phyloP scores from a whole-genome alignment of 78 protist species.

The Dictyostelium firmibasis region DNA sequence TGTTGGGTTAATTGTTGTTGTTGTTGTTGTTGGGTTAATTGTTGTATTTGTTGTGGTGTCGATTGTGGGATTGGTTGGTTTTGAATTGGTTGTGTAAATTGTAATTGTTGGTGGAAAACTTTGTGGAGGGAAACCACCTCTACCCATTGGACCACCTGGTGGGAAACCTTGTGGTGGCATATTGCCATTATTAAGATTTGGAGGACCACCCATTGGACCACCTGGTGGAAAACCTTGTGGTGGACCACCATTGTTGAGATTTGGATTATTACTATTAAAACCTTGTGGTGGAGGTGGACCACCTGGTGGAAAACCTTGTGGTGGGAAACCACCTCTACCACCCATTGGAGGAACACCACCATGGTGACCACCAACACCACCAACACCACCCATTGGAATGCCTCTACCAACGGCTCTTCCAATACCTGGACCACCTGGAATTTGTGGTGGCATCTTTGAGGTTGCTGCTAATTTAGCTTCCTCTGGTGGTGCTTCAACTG shows the following conservation, averaged over 20 bases:
- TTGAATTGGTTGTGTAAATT: not conserved
- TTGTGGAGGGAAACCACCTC: not conserved
- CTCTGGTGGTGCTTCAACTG: conserved; percentile 94
- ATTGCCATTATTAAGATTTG: not conserved
- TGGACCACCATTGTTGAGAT: no score
- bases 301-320: no score
- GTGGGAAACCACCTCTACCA: conserved; percentile 13
- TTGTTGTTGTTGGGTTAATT: no score
- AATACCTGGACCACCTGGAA: conserved; percentile 87
- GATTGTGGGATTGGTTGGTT: not conserved
- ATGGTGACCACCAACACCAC: not conserved
- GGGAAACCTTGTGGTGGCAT: conserved; percentile 58
- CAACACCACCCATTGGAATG: conserved; percentile 24
- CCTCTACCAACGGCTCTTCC: conserved; percentile 92
- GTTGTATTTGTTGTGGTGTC: not conserved
- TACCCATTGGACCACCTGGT: conserved; percentile 47
- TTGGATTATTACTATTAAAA: no score
- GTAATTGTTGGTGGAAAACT: not conserved
- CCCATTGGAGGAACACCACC: not conserved
- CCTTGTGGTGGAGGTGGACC: no score
- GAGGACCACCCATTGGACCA: not conserved
- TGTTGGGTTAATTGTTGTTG: not conserved
- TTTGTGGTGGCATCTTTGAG: conserved; percentile 41
- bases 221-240: conserved; percentile 59
- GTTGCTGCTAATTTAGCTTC: conserved; percentile 42